Conservation (phyloP, 805 yeast genomes). For the Metschnikowia cerradonensis region DNA sequence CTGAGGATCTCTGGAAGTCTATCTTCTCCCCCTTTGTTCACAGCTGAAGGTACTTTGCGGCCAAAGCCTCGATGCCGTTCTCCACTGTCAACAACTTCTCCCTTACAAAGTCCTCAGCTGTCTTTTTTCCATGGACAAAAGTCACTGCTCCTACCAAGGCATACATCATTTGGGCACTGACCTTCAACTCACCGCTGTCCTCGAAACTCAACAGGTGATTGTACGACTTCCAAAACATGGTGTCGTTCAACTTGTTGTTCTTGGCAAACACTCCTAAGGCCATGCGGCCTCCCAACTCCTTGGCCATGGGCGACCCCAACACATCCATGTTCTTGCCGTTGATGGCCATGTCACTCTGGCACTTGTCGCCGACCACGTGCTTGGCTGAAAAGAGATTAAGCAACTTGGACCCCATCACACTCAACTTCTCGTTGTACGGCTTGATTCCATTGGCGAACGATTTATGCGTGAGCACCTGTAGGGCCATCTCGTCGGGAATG, state of each 20-base stretch:
- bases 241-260: slow-evolving; percentile 42
- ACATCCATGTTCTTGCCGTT: slow-evolving; percentile 52
- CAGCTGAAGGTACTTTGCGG: slow-evolving; percentile 18
- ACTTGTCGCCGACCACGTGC: slow-evolving; percentile 30
- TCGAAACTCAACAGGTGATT: slow-evolving; percentile 43
- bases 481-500: slow-evolving; percentile 56
- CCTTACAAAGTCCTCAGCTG: slow-evolving; percentile 55
- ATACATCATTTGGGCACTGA: slow-evolving; percentile 50
- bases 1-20: neutral
- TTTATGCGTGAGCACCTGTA: slow-evolving; percentile 89
- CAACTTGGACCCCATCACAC: slow-evolving; percentile 65
- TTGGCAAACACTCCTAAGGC: slow-evolving; percentile 52
- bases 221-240: slow-evolving; percentile 66
- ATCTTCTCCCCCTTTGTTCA: neutral
- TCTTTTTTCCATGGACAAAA: slow-evolving; percentile 53
- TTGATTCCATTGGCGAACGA: slow-evolving; percentile 88
- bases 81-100: slow-evolving; percentile 41
- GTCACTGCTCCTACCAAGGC: slow-evolving; percentile 71
- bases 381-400: slow-evolving; percentile 49
- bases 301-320: slow-evolving; percentile 55
- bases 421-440: slow-evolving; percentile 85
- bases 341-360: slow-evolving; percentile 33
- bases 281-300: slow-evolving; percentile 47
- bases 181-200: slow-evolving; percentile 53
- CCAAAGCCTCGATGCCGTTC: slow-evolving; percentile 32